A percentile compares a stretch with the other conserved stretches of the same genome.
phyloP scores from a whole-genome alignment of 345 rosid species.

The Moricandia arvensis region DNA sequence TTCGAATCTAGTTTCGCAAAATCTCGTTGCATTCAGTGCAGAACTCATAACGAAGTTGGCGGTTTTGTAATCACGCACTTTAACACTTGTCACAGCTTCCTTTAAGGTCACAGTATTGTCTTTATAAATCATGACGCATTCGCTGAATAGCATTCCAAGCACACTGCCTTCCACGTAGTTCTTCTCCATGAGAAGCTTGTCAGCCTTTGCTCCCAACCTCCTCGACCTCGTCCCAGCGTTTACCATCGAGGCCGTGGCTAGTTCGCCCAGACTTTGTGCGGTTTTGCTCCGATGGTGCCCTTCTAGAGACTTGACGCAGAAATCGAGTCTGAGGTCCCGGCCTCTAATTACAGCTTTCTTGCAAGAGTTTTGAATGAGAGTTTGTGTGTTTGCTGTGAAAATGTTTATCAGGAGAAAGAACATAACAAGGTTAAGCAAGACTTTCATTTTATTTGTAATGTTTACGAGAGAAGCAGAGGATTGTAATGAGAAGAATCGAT shows the following conservation, averaged over 20 bases:
- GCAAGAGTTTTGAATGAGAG: not conserved
- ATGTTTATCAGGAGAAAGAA: not conserved
- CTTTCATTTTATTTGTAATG: not conserved
- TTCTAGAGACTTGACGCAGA: not conserved
- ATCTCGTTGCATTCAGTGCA: not conserved
- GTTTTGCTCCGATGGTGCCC: not conserved
- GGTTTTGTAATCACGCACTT: not conserved
- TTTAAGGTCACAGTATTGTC: not conserved
- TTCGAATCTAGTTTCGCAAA: not conserved
- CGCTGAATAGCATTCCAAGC: not conserved
- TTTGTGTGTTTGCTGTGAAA: not conserved
- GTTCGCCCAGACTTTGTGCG: not conserved
- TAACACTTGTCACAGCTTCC: not conserved
- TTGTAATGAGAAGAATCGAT: not conserved
- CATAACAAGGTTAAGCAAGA: not conserved
- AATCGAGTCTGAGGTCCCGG: not conserved
- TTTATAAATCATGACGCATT: not conserved
- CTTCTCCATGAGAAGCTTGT: not conserved
- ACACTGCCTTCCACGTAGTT: not conserved
- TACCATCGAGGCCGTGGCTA: not conserved
- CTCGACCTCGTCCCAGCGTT: not conserved
- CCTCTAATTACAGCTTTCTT: not conserved
- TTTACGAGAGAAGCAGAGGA: not conserved
- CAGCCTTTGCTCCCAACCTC: not conserved
- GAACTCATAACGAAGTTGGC: not conserved